phyloP scores from a whole-genome alignment of 2,329 filamentous ascomycete genomes.

The Nakataea oryzae region DNA sequence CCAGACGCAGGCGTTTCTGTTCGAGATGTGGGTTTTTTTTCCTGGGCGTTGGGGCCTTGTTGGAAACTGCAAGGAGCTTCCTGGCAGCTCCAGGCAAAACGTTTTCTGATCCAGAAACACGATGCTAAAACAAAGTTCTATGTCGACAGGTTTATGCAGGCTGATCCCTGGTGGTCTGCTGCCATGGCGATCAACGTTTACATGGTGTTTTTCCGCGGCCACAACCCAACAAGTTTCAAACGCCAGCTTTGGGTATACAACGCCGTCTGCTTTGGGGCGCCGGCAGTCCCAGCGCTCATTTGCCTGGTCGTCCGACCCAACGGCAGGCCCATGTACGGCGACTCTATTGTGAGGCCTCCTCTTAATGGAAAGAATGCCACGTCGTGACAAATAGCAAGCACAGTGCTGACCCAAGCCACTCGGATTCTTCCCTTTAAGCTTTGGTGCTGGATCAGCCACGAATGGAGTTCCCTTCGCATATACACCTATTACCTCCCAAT shows the following conservation, averaged over 20 bases:
- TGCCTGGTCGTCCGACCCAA: conserved; percentile 44
- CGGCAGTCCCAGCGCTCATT: conserved; percentile 55
- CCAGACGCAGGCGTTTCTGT: conserved; percentile 46
- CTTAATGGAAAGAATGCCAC: not conserved
- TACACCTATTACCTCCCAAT: conserved; percentile 53
- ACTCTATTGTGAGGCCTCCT: conserved; percentile 38
- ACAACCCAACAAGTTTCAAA: conserved; percentile 56
- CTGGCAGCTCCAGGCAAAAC: not conserved
- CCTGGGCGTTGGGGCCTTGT: not conserved
- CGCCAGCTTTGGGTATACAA: conserved; percentile 64
- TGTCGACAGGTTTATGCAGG: conserved; percentile 58
- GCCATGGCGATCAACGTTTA: conserved; percentile 79
- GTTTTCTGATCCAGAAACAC: no score
- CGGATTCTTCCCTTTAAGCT: conserved; percentile 25
- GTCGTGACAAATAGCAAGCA: not conserved
- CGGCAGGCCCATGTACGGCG: conserved; percentile 37
- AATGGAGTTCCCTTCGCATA: conserved; percentile 46
- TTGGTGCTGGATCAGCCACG: conserved; percentile 50
- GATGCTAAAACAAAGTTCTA: not conserved
- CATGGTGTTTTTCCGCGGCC: conserved; percentile 53
- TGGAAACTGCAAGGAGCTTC: not conserved
- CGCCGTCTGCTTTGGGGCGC: conserved; percentile 59
- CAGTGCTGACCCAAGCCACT: not conserved
- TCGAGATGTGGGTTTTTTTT: conserved; percentile 51
- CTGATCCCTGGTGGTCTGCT: conserved; percentile 67